Evolutionary conservation across 139 green algal genomes (phyloP).

Genomic region (Coelastrella sp.): DNA sequence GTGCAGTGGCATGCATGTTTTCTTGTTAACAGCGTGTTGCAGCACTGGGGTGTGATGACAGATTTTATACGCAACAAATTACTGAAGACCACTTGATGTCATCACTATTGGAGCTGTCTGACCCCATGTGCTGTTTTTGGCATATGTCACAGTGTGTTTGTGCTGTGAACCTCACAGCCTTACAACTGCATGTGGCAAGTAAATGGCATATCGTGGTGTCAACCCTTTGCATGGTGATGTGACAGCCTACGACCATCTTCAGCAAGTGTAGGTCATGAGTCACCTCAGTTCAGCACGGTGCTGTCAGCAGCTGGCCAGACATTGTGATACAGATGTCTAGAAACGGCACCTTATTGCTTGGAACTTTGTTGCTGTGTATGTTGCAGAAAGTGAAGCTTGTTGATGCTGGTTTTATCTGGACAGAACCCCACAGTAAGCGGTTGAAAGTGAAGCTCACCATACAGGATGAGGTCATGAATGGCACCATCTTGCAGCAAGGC

Average conservation of each 20-base stretch:
- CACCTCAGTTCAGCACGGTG: no score
- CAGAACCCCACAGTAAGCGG: constrained; percentile 96
- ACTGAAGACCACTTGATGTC: constrained; percentile 13
- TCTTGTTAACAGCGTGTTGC: neutral
- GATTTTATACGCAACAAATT: constrained; percentile 25
- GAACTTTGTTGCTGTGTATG: neutral
- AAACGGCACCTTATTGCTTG: neutral
- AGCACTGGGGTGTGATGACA: constrained; percentile 24
- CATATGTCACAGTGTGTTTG: no score
- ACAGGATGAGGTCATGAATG: constrained; percentile 95
- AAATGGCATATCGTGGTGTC: no score
- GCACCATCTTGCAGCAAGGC: constrained; percentile 97
- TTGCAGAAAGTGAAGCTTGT: constrained; percentile 92
- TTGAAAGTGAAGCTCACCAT: constrained; percentile 98
- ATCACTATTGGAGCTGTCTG: constrained; percentile 46
- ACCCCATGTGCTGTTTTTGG: neutral
- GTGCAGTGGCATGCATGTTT: no score
- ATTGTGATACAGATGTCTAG: no score
- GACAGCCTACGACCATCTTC: no score
- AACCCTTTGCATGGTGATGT: no score
- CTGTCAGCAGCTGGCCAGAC: no score
- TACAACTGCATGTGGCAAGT: no score
- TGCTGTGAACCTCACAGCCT: no score
- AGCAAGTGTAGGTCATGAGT: no score
- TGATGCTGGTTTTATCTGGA: constrained; percentile 99